phyloP scores from a whole-genome alignment of 129 eudicot species.

The Tagetes patula region DNA sequence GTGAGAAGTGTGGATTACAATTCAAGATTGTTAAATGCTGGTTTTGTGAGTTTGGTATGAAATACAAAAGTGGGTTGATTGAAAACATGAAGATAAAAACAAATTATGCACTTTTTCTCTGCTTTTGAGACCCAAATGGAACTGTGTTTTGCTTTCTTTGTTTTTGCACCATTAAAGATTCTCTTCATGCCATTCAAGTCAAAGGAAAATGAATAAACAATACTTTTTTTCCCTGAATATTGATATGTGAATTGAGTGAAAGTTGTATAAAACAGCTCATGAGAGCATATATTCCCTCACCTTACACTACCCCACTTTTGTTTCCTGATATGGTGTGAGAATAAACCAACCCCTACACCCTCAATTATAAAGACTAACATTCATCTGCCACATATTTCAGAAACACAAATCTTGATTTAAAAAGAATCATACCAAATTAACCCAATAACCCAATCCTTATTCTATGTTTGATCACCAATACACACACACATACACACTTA shows the following conservation, averaged over 20 bases:
- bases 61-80: conserved; percentile 18
- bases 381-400: conserved; percentile 43
- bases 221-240: conserved; percentile 20
- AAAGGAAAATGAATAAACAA: conserved; percentile 53
- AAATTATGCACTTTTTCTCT: conserved; percentile 79
- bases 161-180: conserved; percentile 84
- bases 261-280: conserved; percentile 67
- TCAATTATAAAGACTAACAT: conserved; percentile 46
- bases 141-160: conserved; percentile 82
- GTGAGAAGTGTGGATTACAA: background rate
- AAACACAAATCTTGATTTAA: conserved; percentile 34
- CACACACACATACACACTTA: conserved; percentile 9
- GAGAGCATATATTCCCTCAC: conserved; percentile 85
- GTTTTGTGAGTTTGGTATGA: conserved; percentile 15
- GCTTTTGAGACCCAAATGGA: conserved; percentile 72
- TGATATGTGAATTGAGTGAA: conserved; percentile 60
- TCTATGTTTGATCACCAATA: conserved; percentile 35
- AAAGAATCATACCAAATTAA: conserved; percentile 27
- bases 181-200: conserved; percentile 84
- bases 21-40: background rate
- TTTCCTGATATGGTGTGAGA: conserved; percentile 96
- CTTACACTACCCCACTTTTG: conserved; percentile 81
- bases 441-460: conserved; percentile 13
- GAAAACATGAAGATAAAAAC: conserved; percentile 72
- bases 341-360: conserved; percentile 48